Percentiles rank a stretch among this genome's conserved stretches.
Conservation (phyloP, 768 basidiomycete species). For the Boletus tomentosulus region DNA sequence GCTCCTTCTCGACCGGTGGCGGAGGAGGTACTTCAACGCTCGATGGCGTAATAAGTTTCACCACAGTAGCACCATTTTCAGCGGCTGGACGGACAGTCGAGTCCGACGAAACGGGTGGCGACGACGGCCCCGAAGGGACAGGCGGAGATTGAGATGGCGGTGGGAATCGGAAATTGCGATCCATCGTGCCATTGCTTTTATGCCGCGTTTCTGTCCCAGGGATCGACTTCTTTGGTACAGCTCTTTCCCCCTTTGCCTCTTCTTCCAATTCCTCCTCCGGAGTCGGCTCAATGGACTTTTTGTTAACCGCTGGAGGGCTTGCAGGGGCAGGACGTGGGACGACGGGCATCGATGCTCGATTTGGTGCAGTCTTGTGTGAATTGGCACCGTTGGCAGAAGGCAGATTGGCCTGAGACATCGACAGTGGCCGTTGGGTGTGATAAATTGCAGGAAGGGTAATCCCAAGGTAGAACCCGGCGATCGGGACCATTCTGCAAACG, state of each 20-base stretch:
- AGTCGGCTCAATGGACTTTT: constrained; percentile 45
- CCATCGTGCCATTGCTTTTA: constrained; percentile 72
- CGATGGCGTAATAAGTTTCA: constrained; percentile 49
- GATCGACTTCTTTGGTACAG: constrained; percentile 18
- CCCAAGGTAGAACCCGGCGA: constrained; percentile 78
- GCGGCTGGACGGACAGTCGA: constrained; percentile 8
- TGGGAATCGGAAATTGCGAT: constrained; percentile 72
- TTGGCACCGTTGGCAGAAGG: constrained; percentile 33
- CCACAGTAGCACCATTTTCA: constrained; percentile 8
- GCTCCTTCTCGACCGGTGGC: constrained; percentile 74
- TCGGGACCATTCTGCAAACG: constrained; percentile 75
- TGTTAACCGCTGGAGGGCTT: constrained; percentile 38
- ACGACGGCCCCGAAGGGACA: not conserved
- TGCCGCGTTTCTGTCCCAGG: constrained; percentile 24
- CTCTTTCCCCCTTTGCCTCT: constrained; percentile 33
- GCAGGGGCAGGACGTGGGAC: constrained; percentile 41
- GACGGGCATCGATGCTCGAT: constrained; percentile 67
- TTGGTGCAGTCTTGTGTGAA: constrained; percentile 36
- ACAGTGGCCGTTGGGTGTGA: constrained; percentile 52
- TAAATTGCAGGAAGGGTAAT: constrained; percentile 46
- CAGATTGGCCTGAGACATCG: constrained; percentile 68
- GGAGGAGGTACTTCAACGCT: constrained; percentile 77
- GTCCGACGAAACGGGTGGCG: constrained; percentile 15
- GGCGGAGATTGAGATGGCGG: constrained; percentile 15
- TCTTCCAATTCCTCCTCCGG: constrained; percentile 43